These are phyloP conservation scores for Paulownia fortunei DNA, from an alignment of 257 asterid genomes.

Conservation along the genomic window DNA sequence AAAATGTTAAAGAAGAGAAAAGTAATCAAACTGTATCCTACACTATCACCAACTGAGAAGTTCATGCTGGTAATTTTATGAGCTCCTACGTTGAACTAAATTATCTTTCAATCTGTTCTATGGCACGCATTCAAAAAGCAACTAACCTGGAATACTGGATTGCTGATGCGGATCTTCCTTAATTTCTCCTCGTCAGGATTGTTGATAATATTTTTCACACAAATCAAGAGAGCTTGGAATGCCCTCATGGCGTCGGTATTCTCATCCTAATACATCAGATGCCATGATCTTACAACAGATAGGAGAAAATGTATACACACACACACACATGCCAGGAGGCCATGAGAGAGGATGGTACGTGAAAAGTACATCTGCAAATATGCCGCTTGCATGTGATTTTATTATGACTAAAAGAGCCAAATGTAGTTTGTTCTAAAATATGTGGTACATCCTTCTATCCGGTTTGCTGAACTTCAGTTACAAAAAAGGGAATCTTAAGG, in stretches of 20 bases:
- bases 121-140: background rate
- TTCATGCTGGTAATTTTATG: background rate
- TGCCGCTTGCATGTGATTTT: too few relatives aligned
- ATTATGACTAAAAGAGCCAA: too few relatives aligned
- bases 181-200: slow-evolving; percentile 70
- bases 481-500: too few relatives aligned
- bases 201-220: slow-evolving; percentile 55
- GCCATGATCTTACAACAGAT: slow-evolving; percentile 4
- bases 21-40: background rate
- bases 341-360: background rate
- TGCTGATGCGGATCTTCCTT: slow-evolving; percentile 76
- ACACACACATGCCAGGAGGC: background rate
- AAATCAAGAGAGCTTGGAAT: slow-evolving; percentile 63
- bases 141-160: slow-evolving; percentile 75
- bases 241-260: slow-evolving; percentile 46
- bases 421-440: too few relatives aligned
- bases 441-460: too few relatives aligned
- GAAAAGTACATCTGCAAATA: too few relatives aligned
- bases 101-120: background rate
- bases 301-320: background rate
- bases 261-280: slow-evolving; percentile 49
- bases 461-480: too few relatives aligned
- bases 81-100: background rate
- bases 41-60: too few relatives aligned
- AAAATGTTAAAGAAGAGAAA: background rate